Percentiles rank a stretch among this genome's conserved stretches.
Evolutionary conservation across 495 filamentous ascomycete genomes (phyloP).

Genomic region (Tricharina praecox): DNA sequence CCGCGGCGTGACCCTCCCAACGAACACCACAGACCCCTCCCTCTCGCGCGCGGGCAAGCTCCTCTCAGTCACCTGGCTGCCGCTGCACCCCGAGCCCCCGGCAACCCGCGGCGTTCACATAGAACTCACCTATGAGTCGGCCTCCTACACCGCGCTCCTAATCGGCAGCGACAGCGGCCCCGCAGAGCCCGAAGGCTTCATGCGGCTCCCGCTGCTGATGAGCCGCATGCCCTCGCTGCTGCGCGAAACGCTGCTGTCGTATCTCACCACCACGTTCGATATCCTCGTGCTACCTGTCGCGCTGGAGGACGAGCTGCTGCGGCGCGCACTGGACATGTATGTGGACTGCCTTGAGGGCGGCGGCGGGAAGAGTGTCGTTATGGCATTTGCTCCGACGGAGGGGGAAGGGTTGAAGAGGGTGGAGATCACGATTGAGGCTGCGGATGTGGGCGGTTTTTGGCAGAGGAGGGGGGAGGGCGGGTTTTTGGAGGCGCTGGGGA

Average conservation of each 20-base stretch:
- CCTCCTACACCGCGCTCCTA: conserved; percentile 28
- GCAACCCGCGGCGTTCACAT: too few relatives aligned
- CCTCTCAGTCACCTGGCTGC: conserved; percentile 33
- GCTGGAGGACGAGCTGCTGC: conserved; percentile 19
- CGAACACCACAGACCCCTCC: conserved; percentile 27
- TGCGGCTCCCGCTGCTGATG: conserved; percentile 37
- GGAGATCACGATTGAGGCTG: conserved; percentile 32
- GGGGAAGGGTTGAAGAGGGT: conserved; percentile 31
- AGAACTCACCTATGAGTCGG: conserved; percentile 36
- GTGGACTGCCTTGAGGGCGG: background rate
- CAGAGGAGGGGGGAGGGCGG: conserved; percentile 9
- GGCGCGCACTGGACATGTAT: conserved; percentile 8
- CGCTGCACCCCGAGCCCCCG: too few relatives aligned
- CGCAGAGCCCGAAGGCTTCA: conserved; percentile 25
- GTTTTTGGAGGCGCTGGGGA: conserved; percentile 31
- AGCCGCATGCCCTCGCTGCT: conserved; percentile 36
- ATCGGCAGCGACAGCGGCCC: background rate
- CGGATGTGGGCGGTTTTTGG: conserved; percentile 23
- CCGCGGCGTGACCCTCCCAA: conserved; percentile 29
- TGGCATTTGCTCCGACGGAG: conserved; percentile 15
- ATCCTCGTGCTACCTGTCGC: conserved; percentile 29
- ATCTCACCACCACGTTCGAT: conserved; percentile 38
- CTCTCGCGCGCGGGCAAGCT: conserved; percentile 35
- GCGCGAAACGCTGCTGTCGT: conserved; percentile 35
- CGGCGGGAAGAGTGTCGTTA: conserved; percentile 12